phyloP scores from a whole-genome alignment of 2,329 filamentous ascomycete genomes.

The Tolypocladium nubicola region DNA sequence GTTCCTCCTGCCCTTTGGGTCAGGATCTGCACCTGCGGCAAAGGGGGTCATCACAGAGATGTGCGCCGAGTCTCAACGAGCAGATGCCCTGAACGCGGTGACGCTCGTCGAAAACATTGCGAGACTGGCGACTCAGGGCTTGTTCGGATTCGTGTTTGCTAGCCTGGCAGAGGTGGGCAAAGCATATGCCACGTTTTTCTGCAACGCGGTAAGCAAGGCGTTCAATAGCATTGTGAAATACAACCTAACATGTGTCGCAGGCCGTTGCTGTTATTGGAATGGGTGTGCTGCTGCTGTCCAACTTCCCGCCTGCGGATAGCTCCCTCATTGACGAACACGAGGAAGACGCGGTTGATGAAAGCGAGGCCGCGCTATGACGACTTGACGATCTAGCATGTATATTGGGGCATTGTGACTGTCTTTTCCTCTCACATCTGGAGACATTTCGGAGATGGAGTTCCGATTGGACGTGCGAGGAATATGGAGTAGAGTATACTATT shows the following conservation, averaged over 20 bases:
- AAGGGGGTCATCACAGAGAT: conserved; percentile 67
- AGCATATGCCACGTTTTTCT: conserved; percentile 53
- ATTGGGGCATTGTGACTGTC: background rate
- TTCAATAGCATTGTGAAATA: background rate
- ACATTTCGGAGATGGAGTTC: too few relatives aligned
- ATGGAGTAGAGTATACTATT: too few relatives aligned
- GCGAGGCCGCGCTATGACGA: background rate
- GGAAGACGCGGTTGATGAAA: background rate
- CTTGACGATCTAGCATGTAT: background rate
- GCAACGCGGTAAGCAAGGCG: conserved; percentile 44
- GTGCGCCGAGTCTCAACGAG: conserved; percentile 49
- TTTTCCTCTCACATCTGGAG: too few relatives aligned
- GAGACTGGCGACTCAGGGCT: conserved; percentile 47
- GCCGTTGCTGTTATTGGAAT: conserved; percentile 38
- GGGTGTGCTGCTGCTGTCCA: conserved; percentile 28
- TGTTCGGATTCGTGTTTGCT: conserved; percentile 60
- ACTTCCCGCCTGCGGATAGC: conserved; percentile 29
- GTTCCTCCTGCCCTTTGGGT: conserved; percentile 54
- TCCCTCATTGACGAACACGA: conserved; percentile 17
- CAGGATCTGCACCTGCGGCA: conserved; percentile 57
- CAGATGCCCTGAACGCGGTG: conserved; percentile 58
- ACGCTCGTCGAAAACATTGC: conserved; percentile 62
- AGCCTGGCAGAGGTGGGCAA: conserved; percentile 49
- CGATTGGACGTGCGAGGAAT: too few relatives aligned
- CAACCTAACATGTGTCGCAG: conserved; percentile 16